Percentiles rank a stretch among this genome's conserved stretches.
Evolutionary conservation across 2,329 filamentous ascomycete genomes (phyloP).

Genomic region (Hypomyces rosellus): DNA sequence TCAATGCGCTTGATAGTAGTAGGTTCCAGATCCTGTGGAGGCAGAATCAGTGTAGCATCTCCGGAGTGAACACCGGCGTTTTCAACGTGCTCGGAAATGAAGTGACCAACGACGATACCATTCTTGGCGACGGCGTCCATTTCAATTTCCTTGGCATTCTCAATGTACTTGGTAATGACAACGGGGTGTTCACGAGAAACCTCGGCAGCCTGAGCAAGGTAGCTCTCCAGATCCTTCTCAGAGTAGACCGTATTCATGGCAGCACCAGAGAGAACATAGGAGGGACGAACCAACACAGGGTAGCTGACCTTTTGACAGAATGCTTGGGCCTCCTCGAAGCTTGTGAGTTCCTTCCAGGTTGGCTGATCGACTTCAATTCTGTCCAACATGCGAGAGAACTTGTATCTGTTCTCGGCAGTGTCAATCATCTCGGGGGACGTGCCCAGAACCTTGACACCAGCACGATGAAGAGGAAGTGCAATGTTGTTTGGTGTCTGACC

Average conservation of each 20-base stretch:
- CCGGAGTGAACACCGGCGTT: conserved; percentile 98
- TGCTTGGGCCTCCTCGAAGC: conserved; percentile 78
- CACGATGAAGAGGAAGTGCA: conserved; percentile 77
- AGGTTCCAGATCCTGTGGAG: conserved; percentile 83
- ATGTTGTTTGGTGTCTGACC: conserved; percentile 98
- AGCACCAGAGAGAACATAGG: conserved; percentile 92
- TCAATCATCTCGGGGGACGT: conserved; percentile 99
- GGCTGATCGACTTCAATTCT: conserved; percentile 92
- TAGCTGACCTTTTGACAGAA: conserved; percentile 90
- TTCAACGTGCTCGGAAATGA: conserved; percentile 97
- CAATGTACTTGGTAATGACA: conserved; percentile 98
- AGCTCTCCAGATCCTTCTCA: conserved; percentile 81
- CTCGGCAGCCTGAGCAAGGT: conserved; percentile 83
- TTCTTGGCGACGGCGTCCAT: conserved; percentile 96
- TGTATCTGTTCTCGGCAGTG: conserved; percentile 93
- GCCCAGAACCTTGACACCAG: conserved; percentile 87
- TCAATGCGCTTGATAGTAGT: conserved; percentile 89
- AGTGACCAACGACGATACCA: conserved; percentile 86
- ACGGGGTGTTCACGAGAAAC: conserved; percentile 95
- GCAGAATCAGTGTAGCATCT: conserved; percentile 90
- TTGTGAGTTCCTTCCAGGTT: conserved; percentile 95
- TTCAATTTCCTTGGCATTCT: conserved; percentile 98
- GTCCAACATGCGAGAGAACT: conserved; percentile 97
- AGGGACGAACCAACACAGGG: conserved; percentile 89
- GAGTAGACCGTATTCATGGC: conserved; percentile 99